phyloP scores from a whole-genome alignment of 2,329 filamentous ascomycete genomes.

The Aspergillus amoenus region DNA sequence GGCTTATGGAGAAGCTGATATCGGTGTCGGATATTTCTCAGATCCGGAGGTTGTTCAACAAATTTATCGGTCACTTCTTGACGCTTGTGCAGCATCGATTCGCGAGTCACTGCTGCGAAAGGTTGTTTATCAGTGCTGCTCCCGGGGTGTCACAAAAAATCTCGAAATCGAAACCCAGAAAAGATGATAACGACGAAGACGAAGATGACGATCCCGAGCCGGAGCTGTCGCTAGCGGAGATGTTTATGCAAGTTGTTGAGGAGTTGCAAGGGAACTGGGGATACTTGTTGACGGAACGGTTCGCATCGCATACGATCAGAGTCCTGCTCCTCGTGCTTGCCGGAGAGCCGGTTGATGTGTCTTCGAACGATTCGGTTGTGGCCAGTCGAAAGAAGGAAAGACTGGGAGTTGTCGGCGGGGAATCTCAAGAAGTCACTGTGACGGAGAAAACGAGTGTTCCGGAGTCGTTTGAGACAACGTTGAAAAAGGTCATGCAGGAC shows the following conservation, averaged over 20 bases:
- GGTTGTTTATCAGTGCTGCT: constrained; percentile 80
- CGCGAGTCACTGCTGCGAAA: constrained; percentile 95
- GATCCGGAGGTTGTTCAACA: constrained; percentile 81
- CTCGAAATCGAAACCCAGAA: constrained; percentile 39
- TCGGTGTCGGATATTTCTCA: constrained; percentile 74
- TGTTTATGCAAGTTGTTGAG: constrained; percentile 79
- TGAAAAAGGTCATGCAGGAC: constrained; percentile 79
- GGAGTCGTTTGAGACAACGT: constrained; percentile 70
- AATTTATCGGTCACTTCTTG: constrained; percentile 82
- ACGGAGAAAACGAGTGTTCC: constrained; percentile 63
- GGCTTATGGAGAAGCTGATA: constrained; percentile 88
- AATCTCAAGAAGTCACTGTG: constrained; percentile 51
- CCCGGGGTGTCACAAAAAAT: constrained; percentile 75
- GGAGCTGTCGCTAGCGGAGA: constrained; percentile 66
- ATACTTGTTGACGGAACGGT: constrained; percentile 80
- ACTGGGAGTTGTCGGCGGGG: constrained; percentile 59
- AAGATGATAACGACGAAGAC: not conserved
- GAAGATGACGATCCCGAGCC: constrained; percentile 22
- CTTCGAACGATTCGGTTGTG: constrained; percentile 69
- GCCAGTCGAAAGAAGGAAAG: constrained; percentile 93
- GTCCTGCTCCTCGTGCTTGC: constrained; percentile 83
- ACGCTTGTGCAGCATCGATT: constrained; percentile 93
- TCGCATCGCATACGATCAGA: constrained; percentile 86
- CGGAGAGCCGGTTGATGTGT: constrained; percentile 73
- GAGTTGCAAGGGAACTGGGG: constrained; percentile 85